Percentiles rank a stretch among this genome's conserved stretches.
phyloP scores from a whole-genome alignment of 306 rosid genomes.

The Cajanus cajan region DNA sequence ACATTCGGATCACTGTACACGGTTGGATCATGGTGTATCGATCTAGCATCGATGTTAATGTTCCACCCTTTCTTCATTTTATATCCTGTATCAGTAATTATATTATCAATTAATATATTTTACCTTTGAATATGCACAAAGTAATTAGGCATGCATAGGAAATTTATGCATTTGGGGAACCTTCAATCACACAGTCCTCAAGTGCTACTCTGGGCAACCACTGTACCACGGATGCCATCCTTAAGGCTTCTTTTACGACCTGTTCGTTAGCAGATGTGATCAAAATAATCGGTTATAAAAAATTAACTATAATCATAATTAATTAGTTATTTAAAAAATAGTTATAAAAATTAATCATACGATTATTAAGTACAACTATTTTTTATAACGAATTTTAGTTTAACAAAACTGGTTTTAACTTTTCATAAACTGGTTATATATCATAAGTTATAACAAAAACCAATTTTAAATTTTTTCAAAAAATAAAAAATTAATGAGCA shows the following conservation, averaged over 20 bases:
- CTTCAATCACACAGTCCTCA: slow-evolving; percentile 69
- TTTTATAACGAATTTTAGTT: too few relatives aligned
- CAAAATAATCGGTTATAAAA: too few relatives aligned
- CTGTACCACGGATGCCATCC: slow-evolving; percentile 85
- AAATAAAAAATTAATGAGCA: too few relatives aligned
- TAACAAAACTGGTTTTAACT: too few relatives aligned
- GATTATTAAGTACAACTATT: too few relatives aligned
- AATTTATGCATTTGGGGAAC: slow-evolving; percentile 24
- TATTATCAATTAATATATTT: not conserved
- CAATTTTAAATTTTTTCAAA: too few relatives aligned
- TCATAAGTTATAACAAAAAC: too few relatives aligned
- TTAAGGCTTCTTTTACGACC: slow-evolving; percentile 79
- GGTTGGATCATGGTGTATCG: slow-evolving; percentile 65
- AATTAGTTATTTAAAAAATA: too few relatives aligned
- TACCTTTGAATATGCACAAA: not conserved
- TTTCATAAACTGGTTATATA: too few relatives aligned
- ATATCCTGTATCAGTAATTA: slow-evolving; percentile 42
- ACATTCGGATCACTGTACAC: slow-evolving; percentile 51
- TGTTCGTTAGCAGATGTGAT: too few relatives aligned
- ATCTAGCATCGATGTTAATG: slow-evolving; percentile 73
- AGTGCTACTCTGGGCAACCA: slow-evolving; percentile 84
- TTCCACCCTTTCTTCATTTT: slow-evolving; percentile 84
- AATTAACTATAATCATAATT: too few relatives aligned
- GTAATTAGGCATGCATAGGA: not conserved
- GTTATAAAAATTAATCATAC: too few relatives aligned